Evolutionary conservation across 208 protist species (phyloP).

Genomic region (Ichthyophonus hoferi): DNA sequence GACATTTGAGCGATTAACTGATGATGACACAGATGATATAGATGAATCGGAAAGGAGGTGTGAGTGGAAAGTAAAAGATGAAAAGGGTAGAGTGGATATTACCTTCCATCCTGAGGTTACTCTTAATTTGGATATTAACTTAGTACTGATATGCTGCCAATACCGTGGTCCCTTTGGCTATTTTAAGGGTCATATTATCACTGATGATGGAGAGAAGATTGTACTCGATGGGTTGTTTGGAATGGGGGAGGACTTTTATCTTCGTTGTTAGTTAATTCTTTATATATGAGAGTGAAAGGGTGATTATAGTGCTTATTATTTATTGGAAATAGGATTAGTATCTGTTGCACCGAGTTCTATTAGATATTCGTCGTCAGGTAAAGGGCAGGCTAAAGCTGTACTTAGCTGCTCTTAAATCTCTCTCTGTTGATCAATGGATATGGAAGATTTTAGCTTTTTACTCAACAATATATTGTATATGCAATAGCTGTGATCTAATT

Average conservation of each 20-base stretch:
- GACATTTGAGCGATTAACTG: background rate
- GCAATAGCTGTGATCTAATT: no score
- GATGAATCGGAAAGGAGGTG: background rate
- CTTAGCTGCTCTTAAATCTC: no score
- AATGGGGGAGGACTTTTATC: background rate
- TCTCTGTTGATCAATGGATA: no score
- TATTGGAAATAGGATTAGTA: no score
- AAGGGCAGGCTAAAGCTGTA: no score
- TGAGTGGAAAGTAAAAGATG: background rate
- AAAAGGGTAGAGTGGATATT: background rate
- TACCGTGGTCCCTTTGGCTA: background rate
- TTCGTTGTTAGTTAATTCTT: background rate
- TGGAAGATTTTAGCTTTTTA: no score
- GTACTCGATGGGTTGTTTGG: background rate
- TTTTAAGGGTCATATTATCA: background rate
- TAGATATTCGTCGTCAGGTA: no score
- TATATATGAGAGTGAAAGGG: no score
- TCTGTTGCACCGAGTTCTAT: no score
- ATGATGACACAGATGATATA: no score
- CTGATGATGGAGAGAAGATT: background rate
- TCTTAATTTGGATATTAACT: background rate
- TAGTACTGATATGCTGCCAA: background rate
- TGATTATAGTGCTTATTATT: no score
- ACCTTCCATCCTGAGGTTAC: background rate
- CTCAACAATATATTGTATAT: no score